Evolutionary conservation across 2,329 filamentous ascomycete genomes (phyloP).

Genomic region (Phoma sp.): DNA sequence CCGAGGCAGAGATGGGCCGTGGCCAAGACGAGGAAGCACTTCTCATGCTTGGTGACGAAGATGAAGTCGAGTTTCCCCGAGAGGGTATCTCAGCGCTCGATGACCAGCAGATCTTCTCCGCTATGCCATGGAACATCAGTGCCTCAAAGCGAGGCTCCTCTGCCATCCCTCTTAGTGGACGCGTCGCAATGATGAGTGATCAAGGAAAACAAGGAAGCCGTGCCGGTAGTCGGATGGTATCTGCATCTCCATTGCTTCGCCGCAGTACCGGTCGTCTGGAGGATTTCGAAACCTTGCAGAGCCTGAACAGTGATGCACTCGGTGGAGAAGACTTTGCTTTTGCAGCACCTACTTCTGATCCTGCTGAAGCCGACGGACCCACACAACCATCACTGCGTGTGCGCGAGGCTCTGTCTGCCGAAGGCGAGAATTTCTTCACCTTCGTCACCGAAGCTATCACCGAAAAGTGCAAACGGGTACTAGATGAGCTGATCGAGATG

Average conservation of each 20-base stretch:
- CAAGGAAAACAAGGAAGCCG: slow-evolving; percentile 44
- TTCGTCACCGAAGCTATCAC: slow-evolving; percentile 62
- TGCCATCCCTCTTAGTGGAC: slow-evolving; percentile 49
- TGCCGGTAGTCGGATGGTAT: slow-evolving; percentile 60
- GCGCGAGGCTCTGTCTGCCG: slow-evolving; percentile 62
- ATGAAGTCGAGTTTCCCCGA: slow-evolving; percentile 73
- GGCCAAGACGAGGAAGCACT: slow-evolving; percentile 46
- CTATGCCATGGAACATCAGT: slow-evolving; percentile 74
- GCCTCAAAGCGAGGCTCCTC: slow-evolving; percentile 63
- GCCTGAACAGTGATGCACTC: slow-evolving; percentile 38
- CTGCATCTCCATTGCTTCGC: slow-evolving; percentile 67
- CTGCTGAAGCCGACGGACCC: slow-evolving; percentile 14
- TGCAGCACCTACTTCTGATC: slow-evolving; percentile 30
- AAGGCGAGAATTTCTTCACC: slow-evolving; percentile 68
- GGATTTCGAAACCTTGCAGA: slow-evolving; percentile 37
- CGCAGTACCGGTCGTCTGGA: slow-evolving; percentile 48
- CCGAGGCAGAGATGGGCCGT: slow-evolving; percentile 45
- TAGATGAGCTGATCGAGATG: slow-evolving; percentile 7
- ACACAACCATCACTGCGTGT: slow-evolving; percentile 51
- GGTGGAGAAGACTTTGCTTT: slow-evolving; percentile 28
- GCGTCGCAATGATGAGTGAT: slow-evolving; percentile 50
- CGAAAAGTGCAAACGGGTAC: slow-evolving; percentile 35
- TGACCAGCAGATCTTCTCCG: slow-evolving; percentile 69
- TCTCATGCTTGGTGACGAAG: slow-evolving; percentile 45
- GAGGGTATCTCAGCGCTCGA: slow-evolving; percentile 71